These are phyloP conservation scores for Chlorella sp. DNA, from an alignment of 139 green algal genomes.

Conservation along the genomic window DNA sequence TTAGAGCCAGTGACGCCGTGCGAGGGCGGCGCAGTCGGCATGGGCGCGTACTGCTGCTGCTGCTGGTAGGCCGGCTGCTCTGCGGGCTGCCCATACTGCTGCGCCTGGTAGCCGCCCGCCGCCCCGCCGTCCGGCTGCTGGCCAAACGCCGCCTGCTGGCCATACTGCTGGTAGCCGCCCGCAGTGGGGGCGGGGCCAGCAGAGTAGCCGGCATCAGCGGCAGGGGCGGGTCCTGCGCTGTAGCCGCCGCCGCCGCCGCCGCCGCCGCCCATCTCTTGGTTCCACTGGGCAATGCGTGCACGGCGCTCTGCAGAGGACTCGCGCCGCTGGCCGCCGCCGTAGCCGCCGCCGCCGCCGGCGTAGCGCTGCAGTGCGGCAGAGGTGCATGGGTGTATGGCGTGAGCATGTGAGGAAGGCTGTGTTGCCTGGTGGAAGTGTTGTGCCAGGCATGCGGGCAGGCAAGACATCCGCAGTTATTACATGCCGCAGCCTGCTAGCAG, in stretches of 20 bases:
- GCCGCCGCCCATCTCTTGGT: conserved; percentile 50
- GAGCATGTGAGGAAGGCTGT: too few species aligned
- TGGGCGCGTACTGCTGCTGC: conserved; percentile 5
- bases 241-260: background rate
- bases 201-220: background rate
- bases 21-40: background rate
- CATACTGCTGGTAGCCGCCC: background rate
- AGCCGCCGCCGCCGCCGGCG: conserved; percentile 14
- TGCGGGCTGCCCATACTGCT: background rate
- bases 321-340: conserved; percentile 21
- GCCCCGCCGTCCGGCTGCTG: conserved; percentile 8
- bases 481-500: too few species aligned
- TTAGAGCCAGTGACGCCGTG: conserved; percentile 39
- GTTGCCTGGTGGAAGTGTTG: too few species aligned
- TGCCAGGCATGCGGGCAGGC: too few species aligned
- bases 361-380: too few species aligned
- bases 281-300: conserved; percentile 81
- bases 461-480: too few species aligned
- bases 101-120: background rate
- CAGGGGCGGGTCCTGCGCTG: too few species aligned
- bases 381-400: too few species aligned
- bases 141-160: background rate
- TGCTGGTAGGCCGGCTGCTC: background rate
- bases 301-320: conserved; percentile 72
- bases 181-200: background rate